Base-by-base conservation (phyloP, 495 filamentous ascomycete genomes). In the Pyrenula massariospora region DNA sequence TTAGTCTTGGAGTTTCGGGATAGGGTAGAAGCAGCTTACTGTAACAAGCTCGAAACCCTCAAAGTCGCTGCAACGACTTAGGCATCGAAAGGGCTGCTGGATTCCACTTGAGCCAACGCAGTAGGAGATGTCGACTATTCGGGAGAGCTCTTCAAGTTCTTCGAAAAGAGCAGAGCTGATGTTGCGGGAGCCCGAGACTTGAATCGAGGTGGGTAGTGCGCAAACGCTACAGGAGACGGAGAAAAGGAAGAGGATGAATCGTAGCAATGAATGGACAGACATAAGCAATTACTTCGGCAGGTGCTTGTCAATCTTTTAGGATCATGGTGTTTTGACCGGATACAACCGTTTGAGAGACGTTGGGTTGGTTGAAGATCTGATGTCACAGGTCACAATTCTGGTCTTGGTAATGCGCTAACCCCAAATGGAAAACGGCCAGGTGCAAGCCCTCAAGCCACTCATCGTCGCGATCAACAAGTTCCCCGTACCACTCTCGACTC, bases 51-150 rank as follows among this genome's bases (percentile, higher is more conserved):
- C 84, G 54, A 97, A 84, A 21, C 77, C 69, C 12, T 84, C 77
- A 60, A 96, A 95, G 25, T 96, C 87, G 8, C 68, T 64, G 68
- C 93, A 98, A 63, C 84, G 87, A 58, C 86, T 91, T 22, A 84
- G 79, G 66, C 93, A 98, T 48, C 81, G 64, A 65, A 98, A 98
- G 10, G 93, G 93, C 56, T 81, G 78, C 8, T 76, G 70, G 56
- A 97, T 81, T 31, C 93, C 93, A n/a, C 81, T 76, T n/a, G 78
- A 82, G 48, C 89, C 88, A 55, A 97, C 86, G 68, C 93, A 98
- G 75, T 98, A 98, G 24, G 90, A 76, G 52, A 98, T 93, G 60
- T 98, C 94, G 24, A 96, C 92, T 2, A 98, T 76, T 50, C 90
- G 84, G 12, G 92, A 80, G 54, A 91, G 71, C 65, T 94, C 88